Base-by-base conservation (phyloP, 2,329 filamentous ascomycete species). In the Mycocentrospora acerina region DNA sequence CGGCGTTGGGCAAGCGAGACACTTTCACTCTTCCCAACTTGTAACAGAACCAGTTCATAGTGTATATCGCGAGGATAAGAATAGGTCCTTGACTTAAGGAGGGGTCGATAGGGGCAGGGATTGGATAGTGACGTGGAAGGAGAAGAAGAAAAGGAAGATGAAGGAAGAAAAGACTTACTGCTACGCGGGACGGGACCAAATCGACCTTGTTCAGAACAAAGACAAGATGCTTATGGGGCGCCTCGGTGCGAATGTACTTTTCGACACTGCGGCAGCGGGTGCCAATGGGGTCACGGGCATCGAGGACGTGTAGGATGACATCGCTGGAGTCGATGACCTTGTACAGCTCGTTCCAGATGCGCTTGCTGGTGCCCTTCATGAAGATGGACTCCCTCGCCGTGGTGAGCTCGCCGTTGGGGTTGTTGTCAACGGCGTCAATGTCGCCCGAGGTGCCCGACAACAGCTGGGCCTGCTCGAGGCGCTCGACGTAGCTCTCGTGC, bases 321-420 rank as follows among this genome's bases (percentile, higher is more conserved):
- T 98, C 93, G 8, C 87, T 93, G 3, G 89, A 94, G 70, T 96
- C 91, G 46, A 96, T 93, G 59, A 93, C 90, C 71, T 95, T 94
- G 77, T 93, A 86, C 29, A 97, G 73, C 66, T 98, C 91, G 71
- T 97, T 97, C 90, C 65, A 68, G 33, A 69, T 69, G 52, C 93
- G 80, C 71, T 95, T 95, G 61, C 85, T 91, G 68, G 95, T 90
- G 13, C 93, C 93, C 71, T 97, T 97, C 55, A 80, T 85, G 70
- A 97, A 97, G 43, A 97, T 88, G 26, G 90, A 84, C 48, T 78
- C 75, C 30, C 69, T 57, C n/a, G 75, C 72, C 10, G 68, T 69
- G 2, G 70, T 68, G 5, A 74, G 55, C 15, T 66, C 62, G 35
- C 70, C 71, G 25, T 70, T 62, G 16, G 53, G 53, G 29, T 54